Evolutionary conservation across 306 rosid genomes (phyloP), one percentile per base, ranked within the genome.

Genomic region (Vicia sativa): DNA sequence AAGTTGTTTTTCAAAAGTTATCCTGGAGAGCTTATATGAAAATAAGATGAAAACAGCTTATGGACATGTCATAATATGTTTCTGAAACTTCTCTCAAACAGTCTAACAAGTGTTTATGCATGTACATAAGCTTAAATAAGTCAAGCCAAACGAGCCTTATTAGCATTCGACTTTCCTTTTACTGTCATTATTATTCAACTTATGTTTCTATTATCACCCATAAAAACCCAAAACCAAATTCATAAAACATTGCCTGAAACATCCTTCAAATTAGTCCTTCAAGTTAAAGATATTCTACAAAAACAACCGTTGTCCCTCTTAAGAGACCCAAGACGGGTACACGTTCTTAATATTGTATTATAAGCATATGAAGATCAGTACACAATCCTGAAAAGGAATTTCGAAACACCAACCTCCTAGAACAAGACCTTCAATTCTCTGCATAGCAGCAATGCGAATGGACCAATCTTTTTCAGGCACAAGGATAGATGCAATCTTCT

Each of bases 401-500:
- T 35, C 19, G 25, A 74, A 62, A 15, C 73, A 82, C 88, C 52
- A 74, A 95, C 99, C 99, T 88, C 99, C 99, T 55, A 52, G 78
- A 82, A 95, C 85, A 81, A 95, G 92, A 43, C 89, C 96, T 82
- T 95, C 99, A 54, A 95, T 70, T 87, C 91, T 91, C 79, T 87
- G 99, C 96, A 95, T 84, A 44, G 96, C 97, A 74, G 89, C 82
- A 68, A 91, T 91, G 70, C 99, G 96, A 70, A 95, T 41, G 10
- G 97, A 88, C 99, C 99, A 95, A 68, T 95, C 99, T 81, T 91
- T 95, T 59, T 95, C 99, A 37, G 99, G 99, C 75, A 87, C 95
- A 75, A 95, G 97, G 57, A 80, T 91, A 71, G 97, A 79, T 62
- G 87, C 85, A 81, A 91, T 85, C 87, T 91, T 95, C 82, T 95